Conservation (phyloP, 176 grass and related monocot species). For the Carex cristatella region DNA sequence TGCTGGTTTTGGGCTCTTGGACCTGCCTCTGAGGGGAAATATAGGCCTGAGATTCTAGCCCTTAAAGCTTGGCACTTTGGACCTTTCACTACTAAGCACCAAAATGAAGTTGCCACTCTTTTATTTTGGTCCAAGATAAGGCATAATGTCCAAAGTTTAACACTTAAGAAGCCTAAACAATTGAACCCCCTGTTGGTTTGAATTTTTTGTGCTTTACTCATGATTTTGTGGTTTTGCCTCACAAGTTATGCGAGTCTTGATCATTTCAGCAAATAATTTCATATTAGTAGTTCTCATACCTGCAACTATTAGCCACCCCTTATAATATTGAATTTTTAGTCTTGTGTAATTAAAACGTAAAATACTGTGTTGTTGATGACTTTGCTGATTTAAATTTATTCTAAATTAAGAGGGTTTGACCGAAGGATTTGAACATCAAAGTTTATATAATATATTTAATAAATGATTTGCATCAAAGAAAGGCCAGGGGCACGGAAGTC, state of each 20-base stretch:
- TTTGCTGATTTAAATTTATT: neutral
- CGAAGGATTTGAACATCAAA: neutral
- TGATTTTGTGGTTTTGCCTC: neutral
- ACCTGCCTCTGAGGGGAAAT: neutral
- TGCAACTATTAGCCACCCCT: neutral
- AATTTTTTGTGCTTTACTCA: neutral
- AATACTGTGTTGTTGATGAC: neutral
- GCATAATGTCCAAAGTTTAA: neutral
- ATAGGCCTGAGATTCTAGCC: neutral
- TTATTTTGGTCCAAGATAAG: neutral
- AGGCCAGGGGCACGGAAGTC: neutral
- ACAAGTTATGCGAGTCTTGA: neutral
- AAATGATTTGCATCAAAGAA: neutral
- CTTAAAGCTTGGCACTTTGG: neutral
- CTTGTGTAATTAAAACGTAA: neutral
- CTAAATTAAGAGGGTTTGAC: neutral
- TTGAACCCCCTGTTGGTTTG: neutral
- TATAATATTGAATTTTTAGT: neutral
- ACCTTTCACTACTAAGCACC: neutral
- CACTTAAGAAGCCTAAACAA: neutral
- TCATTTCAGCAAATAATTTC: conserved; percentile 1
- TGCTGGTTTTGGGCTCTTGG: neutral
- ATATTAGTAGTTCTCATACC: neutral
- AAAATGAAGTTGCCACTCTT: neutral
- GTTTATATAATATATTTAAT: neutral